Percentiles rank a stretch among this genome's conserved stretches.
Evolutionary conservation across 1,284 basidiomycete genomes (phyloP).

Genomic region (Microbotryum violaceum): DNA sequence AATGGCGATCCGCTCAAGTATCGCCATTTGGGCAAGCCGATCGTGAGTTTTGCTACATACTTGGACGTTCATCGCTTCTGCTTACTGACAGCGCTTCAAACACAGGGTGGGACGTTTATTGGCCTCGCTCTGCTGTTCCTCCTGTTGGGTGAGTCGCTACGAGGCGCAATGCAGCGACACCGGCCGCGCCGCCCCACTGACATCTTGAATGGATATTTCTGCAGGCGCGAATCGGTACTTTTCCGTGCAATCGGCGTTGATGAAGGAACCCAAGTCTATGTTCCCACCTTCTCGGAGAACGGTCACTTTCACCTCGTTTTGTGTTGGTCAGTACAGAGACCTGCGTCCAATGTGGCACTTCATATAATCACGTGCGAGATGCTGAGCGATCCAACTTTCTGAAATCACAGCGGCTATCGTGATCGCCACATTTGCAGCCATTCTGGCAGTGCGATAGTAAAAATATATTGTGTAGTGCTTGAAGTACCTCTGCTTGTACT

Average conservation of each 20-base stretch:
- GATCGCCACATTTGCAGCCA: conserved; percentile 18
- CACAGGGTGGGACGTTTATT: conserved; percentile 3
- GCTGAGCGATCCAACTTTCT: neutral
- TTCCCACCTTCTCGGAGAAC: conserved; percentile 25
- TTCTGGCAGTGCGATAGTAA: conserved; percentile 3
- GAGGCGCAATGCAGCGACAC: neutral
- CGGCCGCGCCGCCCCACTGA: neutral
- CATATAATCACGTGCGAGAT: neutral
- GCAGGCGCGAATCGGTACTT: conserved; percentile 25
- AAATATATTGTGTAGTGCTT: no score
- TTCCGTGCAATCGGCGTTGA: conserved; percentile 14
- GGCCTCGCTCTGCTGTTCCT: conserved; percentile 24
- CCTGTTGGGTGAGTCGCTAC: conserved; percentile 10
- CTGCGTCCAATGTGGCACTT: neutral
- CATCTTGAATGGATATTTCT: neutral
- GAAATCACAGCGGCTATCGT: conserved; percentile 9
- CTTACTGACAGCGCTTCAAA: neutral
- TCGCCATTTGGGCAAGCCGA: conserved; percentile 24
- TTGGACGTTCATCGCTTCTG: conserved; percentile 11
- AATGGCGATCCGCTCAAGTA: conserved; percentile 13
- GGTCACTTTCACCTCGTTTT: conserved; percentile 11
- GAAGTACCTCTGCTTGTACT: no score
- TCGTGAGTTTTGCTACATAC: conserved; percentile 3
- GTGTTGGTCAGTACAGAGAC: conserved; percentile 11
- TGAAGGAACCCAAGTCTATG: conserved; percentile 15